A percentile compares a stretch with the other conserved stretches of the same genome.
Evolutionary conservation across 169 alveolate species (phyloP).

Genomic region (Theileria orientalis): DNA sequence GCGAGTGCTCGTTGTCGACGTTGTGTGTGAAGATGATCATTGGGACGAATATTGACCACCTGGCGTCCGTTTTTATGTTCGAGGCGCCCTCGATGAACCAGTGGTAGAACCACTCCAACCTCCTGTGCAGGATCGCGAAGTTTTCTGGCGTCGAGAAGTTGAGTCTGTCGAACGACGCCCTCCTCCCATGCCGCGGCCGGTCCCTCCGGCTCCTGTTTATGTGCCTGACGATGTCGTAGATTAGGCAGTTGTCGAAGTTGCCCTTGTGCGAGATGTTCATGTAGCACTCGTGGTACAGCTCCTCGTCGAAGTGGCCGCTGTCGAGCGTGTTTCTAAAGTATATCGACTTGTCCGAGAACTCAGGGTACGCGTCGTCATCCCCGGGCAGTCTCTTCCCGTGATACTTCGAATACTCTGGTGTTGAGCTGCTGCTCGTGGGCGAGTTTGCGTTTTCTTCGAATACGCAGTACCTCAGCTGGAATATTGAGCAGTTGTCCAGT

Average conservation of each 20-base stretch:
- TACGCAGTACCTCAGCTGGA: slow-evolving; percentile 23
- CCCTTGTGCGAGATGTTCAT: slow-evolving; percentile 19
- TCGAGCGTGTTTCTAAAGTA: background rate
- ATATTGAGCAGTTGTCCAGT: slow-evolving; percentile 8
- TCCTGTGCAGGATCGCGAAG: slow-evolving; percentile 46
- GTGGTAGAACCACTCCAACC: slow-evolving; percentile 71
- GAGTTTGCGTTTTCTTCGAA: slow-evolving; percentile 9
- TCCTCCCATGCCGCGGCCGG: background rate
- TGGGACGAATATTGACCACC: slow-evolving; percentile 68
- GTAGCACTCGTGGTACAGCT: slow-evolving; percentile 1
- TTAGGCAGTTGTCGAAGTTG: slow-evolving; percentile 22
- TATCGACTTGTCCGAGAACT: slow-evolving; percentile 1
- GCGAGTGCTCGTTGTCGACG: background rate
- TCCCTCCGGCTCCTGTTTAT: background rate
- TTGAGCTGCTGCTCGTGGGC: background rate
- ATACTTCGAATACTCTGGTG: background rate
- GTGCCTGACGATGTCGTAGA: slow-evolving; percentile 11
- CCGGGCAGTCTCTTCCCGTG: background rate
- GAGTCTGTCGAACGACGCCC: background rate
- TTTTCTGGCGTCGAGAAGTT: slow-evolving; percentile 41
- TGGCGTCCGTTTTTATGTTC: slow-evolving; percentile 56
- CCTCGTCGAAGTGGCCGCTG: background rate
- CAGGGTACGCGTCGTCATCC: background rate
- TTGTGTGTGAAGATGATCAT: slow-evolving; percentile 13
- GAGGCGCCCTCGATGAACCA: slow-evolving; percentile 74